phyloP scores from a whole-genome alignment of 148 eudicot species.

The Chenopodium album region DNA sequence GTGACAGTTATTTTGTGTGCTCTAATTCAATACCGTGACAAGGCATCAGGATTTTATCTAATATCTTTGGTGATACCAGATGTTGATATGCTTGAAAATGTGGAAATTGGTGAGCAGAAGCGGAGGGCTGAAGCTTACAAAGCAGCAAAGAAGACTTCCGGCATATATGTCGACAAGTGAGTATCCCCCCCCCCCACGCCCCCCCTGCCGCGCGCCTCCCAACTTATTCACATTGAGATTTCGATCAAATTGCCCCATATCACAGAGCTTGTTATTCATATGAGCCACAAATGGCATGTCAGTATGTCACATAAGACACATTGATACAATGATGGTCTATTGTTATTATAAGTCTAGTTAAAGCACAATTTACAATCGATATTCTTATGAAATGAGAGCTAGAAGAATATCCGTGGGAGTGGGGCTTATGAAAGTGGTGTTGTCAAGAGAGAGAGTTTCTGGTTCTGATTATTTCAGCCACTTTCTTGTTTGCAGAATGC shows the following conservation, averaged over 20 bases:
- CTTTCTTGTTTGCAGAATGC: neutral
- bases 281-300: no score
- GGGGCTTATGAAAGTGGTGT: neutral
- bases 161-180: conserved; percentile 81
- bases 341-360: neutral
- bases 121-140: conserved; percentile 85
- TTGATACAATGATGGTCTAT: neutral
- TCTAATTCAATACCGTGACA: neutral
- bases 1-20: neutral
- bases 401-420: neutral
- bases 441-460: neutral
- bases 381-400: neutral
- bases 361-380: neutral
- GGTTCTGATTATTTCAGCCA: neutral
- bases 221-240: neutral
- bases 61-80: conserved; percentile 47
- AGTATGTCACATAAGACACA: no score
- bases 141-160: conserved; percentile 78
- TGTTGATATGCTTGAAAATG: conserved; percentile 94
- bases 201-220: neutral
- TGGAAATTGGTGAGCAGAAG: conserved; percentile 97
- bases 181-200: neutral
- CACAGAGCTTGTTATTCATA: no score
- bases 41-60: neutral
- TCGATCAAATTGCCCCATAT: no score